Conservation (phyloP, 2,329 filamentous ascomycete genomes). For the Arachnomyces sp. region DNA sequence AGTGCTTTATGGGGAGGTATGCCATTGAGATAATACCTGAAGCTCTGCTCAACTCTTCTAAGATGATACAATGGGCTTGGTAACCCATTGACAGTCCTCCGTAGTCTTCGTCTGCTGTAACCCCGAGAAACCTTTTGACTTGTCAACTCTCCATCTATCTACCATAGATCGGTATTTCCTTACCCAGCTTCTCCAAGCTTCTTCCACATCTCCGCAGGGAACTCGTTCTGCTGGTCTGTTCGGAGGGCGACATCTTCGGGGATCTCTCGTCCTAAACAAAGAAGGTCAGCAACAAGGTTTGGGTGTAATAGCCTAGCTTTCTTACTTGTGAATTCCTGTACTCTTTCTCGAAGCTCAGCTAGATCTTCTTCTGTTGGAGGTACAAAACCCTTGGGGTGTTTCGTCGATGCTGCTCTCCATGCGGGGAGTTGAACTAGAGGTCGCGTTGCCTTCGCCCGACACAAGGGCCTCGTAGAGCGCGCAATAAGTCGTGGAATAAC, state of each 20-base stretch:
- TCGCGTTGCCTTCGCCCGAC: conserved; percentile 16
- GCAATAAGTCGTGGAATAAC: conserved; percentile 27
- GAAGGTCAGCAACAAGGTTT: not conserved
- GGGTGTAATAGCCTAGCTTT: not conserved
- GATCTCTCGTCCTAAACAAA: conserved; percentile 62
- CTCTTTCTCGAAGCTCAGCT: conserved; percentile 69
- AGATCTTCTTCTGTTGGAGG: conserved; percentile 65
- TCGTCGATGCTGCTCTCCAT: conserved; percentile 50
- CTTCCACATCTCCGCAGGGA: conserved; percentile 84
- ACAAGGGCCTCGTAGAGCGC: conserved; percentile 23
- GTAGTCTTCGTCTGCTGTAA: conserved; percentile 87
- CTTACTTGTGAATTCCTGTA: conserved; percentile 71
- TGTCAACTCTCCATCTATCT: not conserved
- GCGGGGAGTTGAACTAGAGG: conserved; percentile 25
- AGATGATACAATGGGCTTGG: conserved; percentile 88
- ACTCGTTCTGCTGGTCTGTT: conserved; percentile 81
- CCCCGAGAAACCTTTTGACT: conserved; percentile 63
- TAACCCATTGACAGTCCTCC: conserved; percentile 89
- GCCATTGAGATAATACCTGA: conserved; percentile 46
- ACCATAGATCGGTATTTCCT: not conserved
- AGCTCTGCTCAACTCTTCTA: conserved; percentile 89
- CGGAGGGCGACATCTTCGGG: conserved; percentile 68
- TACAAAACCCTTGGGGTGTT: conserved; percentile 57
- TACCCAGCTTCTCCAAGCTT: conserved; percentile 80
- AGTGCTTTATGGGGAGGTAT: not conserved